Evolutionary conservation across 768 basidiomycete genomes (phyloP), one percentile per base, ranked within the genome.

Genomic region (Amanita molliuscula): DNA sequence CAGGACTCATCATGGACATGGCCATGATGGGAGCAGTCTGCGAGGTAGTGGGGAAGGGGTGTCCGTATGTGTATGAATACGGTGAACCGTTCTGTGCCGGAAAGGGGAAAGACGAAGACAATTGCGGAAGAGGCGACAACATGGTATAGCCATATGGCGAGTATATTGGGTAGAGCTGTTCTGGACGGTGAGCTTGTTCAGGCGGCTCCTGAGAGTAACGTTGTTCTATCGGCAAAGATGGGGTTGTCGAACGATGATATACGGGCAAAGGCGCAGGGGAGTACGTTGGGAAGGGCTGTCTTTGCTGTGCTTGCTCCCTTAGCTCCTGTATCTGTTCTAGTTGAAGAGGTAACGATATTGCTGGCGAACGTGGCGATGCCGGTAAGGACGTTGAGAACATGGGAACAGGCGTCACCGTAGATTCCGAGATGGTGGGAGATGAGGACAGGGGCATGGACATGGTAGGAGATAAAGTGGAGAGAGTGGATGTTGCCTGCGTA

Each of bases 381-480:
- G 36, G 36, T 11, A 38, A 38, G 8, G 36, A 38, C 9, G 31
- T 31, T n/a, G 36, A 20, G 8, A 38, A 3, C 16, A 40, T 40
- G 20, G 38, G 18, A 40, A 20, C 9, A 11, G 38, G 20, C 3
- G 38, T 20, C 18, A 23, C 18, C 21, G 18, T 11, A 20, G 38
- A 40, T 18, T 40, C 10, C 3, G 18, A 20, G 18, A 20, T 20
- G 10, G 25, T 26, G 43, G 23, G 23, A 7, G 43, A 35, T 49
- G 34, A 38, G 59, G 57, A 28, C 54, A 56, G 25, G 52, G 51
- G 26, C 53, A 51, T 5, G 47, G 48, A 28, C 53, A 28, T 41
- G 28, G 25, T 40, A 16, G 47, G 10, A 36, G 29, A 38, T 40
- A 16, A 31, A 48, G 25, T 16, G 23, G 46, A 18, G 33, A 21